Conservation (phyloP, 805 yeast genomes). For the Jamesozyma piceae region DNA sequence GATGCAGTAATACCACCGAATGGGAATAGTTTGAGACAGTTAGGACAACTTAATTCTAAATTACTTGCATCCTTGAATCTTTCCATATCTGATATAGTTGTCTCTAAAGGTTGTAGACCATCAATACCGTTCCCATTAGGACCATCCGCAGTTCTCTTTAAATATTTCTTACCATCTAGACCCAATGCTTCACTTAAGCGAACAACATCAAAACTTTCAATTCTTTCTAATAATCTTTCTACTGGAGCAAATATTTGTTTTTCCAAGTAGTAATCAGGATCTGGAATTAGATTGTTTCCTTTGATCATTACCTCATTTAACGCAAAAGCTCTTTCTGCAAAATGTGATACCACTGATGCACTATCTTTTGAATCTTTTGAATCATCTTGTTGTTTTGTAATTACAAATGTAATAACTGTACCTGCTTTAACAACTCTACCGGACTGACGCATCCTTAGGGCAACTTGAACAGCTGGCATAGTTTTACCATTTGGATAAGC, state of each 20-base stretch:
- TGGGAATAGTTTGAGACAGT: conserved; percentile 49
- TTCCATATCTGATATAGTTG: conserved; percentile 71
- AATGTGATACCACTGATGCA: conserved; percentile 6
- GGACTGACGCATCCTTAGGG: conserved; percentile 64
- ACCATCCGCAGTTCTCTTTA: conserved; percentile 30
- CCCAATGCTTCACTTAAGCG: conserved; percentile 73
- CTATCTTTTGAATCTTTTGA: conserved; percentile 24
- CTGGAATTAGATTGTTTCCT: conserved; percentile 49
- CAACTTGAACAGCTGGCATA: conserved; percentile 88
- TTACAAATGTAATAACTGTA: conserved; percentile 78
- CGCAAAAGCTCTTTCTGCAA: conserved; percentile 80
- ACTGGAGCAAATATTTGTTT: conserved; percentile 88
- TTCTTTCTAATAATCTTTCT: conserved; percentile 72
- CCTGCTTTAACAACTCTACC: conserved; percentile 87
- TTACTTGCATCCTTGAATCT: conserved; percentile 60
- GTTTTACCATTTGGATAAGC: conserved; percentile 73
- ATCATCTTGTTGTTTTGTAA: conserved; percentile 42
- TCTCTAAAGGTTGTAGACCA: conserved; percentile 64
- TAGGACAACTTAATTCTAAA: conserved; percentile 47
- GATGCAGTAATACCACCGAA: conserved; percentile 72
- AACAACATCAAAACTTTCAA: conserved; percentile 78
- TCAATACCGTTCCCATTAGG: conserved; percentile 26
- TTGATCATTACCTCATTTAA: conserved; percentile 59
- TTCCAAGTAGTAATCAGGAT: conserved; percentile 68
- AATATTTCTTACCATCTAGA: conserved; percentile 58